Conservation (phyloP, 2,329 filamentous ascomycete species). For the Elsinoe batatas region DNA sequence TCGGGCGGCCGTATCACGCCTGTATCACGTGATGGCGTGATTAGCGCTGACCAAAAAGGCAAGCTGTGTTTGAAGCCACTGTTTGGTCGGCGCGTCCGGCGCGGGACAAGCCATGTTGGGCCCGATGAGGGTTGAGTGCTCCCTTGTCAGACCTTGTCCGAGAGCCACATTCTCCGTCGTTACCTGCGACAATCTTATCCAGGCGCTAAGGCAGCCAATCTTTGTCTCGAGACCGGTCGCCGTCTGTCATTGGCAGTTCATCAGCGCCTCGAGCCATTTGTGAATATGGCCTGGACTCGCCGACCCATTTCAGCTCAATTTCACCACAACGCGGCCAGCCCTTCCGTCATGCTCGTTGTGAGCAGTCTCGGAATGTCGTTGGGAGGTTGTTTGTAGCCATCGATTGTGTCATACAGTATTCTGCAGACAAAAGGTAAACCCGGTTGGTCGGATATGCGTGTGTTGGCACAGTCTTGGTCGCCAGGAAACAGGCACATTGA, state of each 20-base stretch:
- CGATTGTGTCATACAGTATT: conserved; percentile 2
- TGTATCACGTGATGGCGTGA: conserved; percentile 7
- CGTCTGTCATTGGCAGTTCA: conserved; percentile 10
- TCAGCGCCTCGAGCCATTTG: conserved; percentile 1
- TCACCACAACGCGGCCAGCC: conserved; percentile 6
- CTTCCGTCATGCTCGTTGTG: conserved; percentile 11
- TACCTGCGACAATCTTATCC: conserved; percentile 14
- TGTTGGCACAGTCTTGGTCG: conserved; percentile 6
- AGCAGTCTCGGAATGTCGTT: not conserved
- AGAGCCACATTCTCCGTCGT: conserved; percentile 11
- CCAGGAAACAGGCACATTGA: conserved; percentile 5
- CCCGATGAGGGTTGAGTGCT: not conserved
- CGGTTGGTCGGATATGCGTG: not conserved
- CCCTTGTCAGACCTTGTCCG: not conserved
- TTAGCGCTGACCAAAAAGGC: conserved; percentile 5
- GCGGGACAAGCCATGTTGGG: not conserved
- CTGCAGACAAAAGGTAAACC: not conserved
- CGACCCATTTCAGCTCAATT: conserved; percentile 3
- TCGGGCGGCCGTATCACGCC: not conserved
- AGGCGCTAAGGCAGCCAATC: conserved; percentile 13
- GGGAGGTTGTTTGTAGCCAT: not conserved
- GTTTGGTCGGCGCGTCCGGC: conserved; percentile 10
- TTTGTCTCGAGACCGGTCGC: not conserved
- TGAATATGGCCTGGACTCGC: conserved; percentile 1
- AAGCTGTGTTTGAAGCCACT: conserved; percentile 3